phyloP scores from a whole-genome alignment of 257 asterid species.

The Solanum pennellii region DNA sequence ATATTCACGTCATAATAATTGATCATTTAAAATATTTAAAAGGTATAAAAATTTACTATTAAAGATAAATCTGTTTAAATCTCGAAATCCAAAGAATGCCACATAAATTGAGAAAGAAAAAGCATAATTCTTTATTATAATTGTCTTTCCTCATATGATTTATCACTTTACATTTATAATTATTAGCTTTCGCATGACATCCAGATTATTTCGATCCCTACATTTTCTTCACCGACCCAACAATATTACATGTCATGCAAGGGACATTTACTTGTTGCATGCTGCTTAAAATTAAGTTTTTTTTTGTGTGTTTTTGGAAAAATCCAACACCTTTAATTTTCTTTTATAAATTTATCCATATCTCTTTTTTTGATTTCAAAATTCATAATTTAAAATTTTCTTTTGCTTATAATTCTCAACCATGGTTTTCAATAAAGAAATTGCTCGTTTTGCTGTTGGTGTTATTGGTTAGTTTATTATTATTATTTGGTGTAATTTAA shows the following conservation, averaged over 20 bases:
- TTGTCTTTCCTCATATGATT: neutral
- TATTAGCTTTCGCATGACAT: too few species aligned
- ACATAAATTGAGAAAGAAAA: too few species aligned
- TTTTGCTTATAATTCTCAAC: neutral
- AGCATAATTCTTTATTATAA: too few species aligned
- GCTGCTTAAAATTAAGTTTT: neutral
- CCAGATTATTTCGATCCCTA: too few species aligned
- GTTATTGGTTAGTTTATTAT: neutral
- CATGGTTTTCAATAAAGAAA: neutral
- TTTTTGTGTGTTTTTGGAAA: neutral
- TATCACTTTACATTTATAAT: neutral
- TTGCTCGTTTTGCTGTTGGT: neutral
- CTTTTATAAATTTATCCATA: neutral
- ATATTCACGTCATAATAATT: too few species aligned
- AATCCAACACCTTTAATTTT: neutral
- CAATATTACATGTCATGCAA: neutral
- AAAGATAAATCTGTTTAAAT: too few species aligned
- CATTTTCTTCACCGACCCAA: neutral
- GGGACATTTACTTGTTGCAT: neutral
- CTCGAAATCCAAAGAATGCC: rapidly evolving
- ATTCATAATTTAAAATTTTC: neutral
- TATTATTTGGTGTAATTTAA: neutral
- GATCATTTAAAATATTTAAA: too few species aligned
- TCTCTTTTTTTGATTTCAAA: neutral
- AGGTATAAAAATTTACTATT: rapidly evolving